A percentile compares a stretch with the other conserved stretches of the same genome.
Conservation (phyloP, 768 basidiomycete genomes). For the Terana coerulea region DNA sequence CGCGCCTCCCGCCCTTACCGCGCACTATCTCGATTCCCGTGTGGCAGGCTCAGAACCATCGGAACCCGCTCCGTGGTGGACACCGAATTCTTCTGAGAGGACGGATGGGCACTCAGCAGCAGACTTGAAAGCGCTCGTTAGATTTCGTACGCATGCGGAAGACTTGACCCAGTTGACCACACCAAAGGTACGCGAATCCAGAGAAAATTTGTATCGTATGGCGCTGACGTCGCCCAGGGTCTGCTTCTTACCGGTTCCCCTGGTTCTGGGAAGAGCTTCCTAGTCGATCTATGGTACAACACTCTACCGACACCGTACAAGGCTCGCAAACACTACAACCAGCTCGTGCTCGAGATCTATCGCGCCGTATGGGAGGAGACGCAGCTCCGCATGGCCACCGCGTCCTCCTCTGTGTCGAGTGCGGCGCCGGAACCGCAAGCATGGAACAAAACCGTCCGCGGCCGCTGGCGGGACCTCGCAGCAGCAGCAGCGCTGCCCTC, state of each 20-base stretch:
- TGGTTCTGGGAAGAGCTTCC: constrained; percentile 50
- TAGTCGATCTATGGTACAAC: constrained; percentile 55
- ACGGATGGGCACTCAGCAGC: constrained; percentile 16
- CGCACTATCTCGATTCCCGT: constrained; percentile 23
- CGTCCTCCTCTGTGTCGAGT: constrained; percentile 17
- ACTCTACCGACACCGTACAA: constrained; percentile 49
- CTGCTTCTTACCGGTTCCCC: constrained; percentile 49
- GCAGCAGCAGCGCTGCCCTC: constrained; percentile 25
- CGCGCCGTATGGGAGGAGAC: constrained; percentile 51
- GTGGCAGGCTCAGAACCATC: constrained; percentile 16
- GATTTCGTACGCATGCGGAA: constrained; percentile 43
- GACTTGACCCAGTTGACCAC: constrained; percentile 48
- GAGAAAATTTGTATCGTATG: background rate
- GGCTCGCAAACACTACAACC: constrained; percentile 53
- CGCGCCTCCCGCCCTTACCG: constrained; percentile 41
- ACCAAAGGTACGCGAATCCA: constrained; percentile 39
- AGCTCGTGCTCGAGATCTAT: constrained; percentile 53
- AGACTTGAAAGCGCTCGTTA: constrained; percentile 33
- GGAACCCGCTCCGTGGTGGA: constrained; percentile 31
- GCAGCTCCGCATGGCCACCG: constrained; percentile 33
- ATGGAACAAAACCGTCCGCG: constrained; percentile 20
- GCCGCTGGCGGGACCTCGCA: constrained; percentile 27
- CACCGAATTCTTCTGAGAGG: constrained; percentile 18
- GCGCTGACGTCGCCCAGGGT: constrained; percentile 31
- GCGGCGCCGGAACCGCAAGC: constrained; percentile 12